Percentiles rank a stretch among this genome's conserved stretches.
phyloP scores from a whole-genome alignment of 208 protist genomes.

The Perkinsela sp. region DNA sequence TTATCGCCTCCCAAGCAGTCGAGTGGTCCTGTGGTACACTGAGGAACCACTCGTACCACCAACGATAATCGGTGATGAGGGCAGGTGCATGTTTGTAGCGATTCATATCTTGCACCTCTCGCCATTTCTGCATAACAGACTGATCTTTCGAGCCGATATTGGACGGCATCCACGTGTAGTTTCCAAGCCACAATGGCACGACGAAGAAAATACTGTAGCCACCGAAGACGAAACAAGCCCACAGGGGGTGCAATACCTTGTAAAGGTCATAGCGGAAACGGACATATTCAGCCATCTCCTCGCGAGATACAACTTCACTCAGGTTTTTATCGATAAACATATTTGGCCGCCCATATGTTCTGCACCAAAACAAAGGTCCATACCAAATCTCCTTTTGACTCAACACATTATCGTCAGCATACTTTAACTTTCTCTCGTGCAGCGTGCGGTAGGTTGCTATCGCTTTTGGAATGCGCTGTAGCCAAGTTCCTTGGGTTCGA shows the following conservation, averaged over 20 bases:
- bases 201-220: constrained; percentile 35
- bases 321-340: constrained; percentile 66
- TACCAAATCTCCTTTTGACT: neutral
- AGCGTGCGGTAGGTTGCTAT: neutral
- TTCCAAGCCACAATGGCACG: constrained; percentile 39
- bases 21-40: constrained; percentile 33
- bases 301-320: constrained; percentile 36
- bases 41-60: constrained; percentile 54
- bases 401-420: neutral
- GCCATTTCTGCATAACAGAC: constrained; percentile 31
- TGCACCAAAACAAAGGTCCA: neutral
- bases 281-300: constrained; percentile 45
- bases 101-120: constrained; percentile 46
- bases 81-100: constrained; percentile 55
- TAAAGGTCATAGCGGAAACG: constrained; percentile 48
- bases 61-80: constrained; percentile 54
- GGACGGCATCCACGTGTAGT: constrained; percentile 50
- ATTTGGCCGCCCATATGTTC: constrained; percentile 10
- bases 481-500: neutral
- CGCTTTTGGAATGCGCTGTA: neutral
- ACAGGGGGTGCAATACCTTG: constrained; percentile 26
- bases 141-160: constrained; percentile 20
- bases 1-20: constrained; percentile 56
- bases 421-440: neutral
- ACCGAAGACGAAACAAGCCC: constrained; percentile 17